A percentile compares a stretch with the other conserved stretches of the same genome.
These are phyloP conservation scores for Aristolochia californica DNA, from an alignment of 164 flowering plant species.

Conservation along the genomic window DNA sequence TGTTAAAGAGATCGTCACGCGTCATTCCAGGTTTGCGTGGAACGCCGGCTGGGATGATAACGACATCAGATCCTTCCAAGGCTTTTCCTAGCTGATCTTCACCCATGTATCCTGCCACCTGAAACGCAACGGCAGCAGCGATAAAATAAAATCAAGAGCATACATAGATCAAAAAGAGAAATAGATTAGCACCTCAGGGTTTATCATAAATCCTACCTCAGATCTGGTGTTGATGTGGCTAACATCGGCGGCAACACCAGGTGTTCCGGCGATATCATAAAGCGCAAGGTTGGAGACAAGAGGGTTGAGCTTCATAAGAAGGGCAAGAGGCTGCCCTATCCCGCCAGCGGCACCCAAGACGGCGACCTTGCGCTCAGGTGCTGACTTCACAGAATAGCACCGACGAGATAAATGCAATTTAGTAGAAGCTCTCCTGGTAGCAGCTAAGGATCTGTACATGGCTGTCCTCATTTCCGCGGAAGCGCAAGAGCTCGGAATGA, in stretches of 20 bases:
- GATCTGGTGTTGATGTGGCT: slow-evolving; percentile 62
- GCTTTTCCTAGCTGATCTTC: slow-evolving; percentile 72
- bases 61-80: slow-evolving; percentile 71
- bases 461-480: slow-evolving; percentile 34
- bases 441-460: slow-evolving; percentile 27
- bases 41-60: slow-evolving; percentile 93
- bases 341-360: slow-evolving; percentile 62
- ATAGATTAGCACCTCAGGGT: too few relatives aligned
- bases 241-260: slow-evolving; percentile 64
- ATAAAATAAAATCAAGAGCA: background rate
- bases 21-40: slow-evolving; percentile 99
- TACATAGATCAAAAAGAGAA: background rate
- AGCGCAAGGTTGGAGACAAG: slow-evolving; percentile 47
- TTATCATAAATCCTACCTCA: slow-evolving; percentile 17
- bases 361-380: slow-evolving; percentile 41
- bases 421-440: slow-evolving; percentile 12
- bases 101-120: slow-evolving; percentile 70
- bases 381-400: slow-evolving; percentile 14
- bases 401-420: slow-evolving; percentile 11
- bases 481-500: too few relatives aligned
- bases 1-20: slow-evolving; percentile 94
- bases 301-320: slow-evolving; percentile 55
- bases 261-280: slow-evolving; percentile 57
- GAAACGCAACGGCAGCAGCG: slow-evolving; percentile 1
- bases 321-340: slow-evolving; percentile 52